A percentile compares a stretch with the other conserved stretches of the same genome.
These are phyloP conservation scores for Tuber microsphaerosporum DNA, from an alignment of 495 filamentous ascomycete species.

Conservation along the genomic window DNA sequence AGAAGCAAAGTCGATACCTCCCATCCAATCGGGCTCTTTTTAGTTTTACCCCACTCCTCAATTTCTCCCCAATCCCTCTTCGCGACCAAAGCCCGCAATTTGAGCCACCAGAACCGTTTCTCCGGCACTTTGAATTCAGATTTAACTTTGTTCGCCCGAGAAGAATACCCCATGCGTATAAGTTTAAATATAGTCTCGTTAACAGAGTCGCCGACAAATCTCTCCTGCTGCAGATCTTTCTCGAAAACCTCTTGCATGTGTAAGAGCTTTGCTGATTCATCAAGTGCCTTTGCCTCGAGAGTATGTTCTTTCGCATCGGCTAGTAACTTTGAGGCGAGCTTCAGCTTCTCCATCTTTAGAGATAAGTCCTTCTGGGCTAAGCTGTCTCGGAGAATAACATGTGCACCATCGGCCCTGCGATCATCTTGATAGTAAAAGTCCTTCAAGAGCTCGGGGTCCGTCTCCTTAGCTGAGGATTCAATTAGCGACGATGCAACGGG, in stretches of 20 bases:
- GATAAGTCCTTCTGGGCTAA: slow-evolving; percentile 37
- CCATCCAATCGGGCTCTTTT: slow-evolving; percentile 93
- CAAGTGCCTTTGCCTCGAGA: slow-evolving; percentile 65
- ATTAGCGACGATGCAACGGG: slow-evolving; percentile 84
- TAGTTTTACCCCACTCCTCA: slow-evolving; percentile 66
- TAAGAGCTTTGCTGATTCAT: slow-evolving; percentile 71
- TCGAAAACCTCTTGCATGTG: slow-evolving; percentile 78
- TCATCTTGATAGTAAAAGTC: slow-evolving; percentile 98
- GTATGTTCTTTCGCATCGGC: slow-evolving; percentile 72
- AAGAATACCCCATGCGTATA: slow-evolving; percentile 64
- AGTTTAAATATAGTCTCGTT: slow-evolving; percentile 87
- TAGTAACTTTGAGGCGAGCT: slow-evolving; percentile 70
- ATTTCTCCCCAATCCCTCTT: slow-evolving; percentile 86
- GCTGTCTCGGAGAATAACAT: slow-evolving; percentile 73
- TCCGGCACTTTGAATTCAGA: slow-evolving; percentile 89
- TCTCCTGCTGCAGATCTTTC: slow-evolving; percentile 61
- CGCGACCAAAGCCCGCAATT: slow-evolving; percentile 78
- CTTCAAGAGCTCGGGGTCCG: slow-evolving; percentile 78
- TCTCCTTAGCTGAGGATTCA: slow-evolving; percentile 67
- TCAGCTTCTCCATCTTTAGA: slow-evolving; percentile 70
- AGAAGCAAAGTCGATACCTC: slow-evolving; percentile 52
- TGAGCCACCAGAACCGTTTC: slow-evolving; percentile 82
- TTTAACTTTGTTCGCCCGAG: slow-evolving; percentile 75
- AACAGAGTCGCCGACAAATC: slow-evolving; percentile 70
- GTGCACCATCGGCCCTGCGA: slow-evolving; percentile 77